These are phyloP conservation scores for Ogataea wickerhamii DNA, from an alignment of 805 yeast genomes.

Conservation along the genomic window DNA sequence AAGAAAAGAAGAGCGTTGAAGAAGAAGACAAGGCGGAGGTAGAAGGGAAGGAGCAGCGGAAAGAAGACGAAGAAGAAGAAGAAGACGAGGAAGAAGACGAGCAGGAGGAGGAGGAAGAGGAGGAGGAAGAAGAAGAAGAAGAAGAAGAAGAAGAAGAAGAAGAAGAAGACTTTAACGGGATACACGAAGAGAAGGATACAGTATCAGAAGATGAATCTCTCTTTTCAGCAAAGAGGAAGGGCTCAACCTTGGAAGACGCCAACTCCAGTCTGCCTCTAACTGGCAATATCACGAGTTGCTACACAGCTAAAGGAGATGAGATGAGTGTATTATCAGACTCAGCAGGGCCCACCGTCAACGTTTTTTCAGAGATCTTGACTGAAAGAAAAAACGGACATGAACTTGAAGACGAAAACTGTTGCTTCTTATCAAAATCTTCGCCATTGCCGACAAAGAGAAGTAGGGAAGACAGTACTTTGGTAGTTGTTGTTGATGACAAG, in stretches of 20 bases:
- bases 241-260: too few relatives aligned
- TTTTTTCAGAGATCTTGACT: too few relatives aligned
- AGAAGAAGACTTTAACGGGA: slow-evolving; percentile 4
- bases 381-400: too few relatives aligned
- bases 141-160: slow-evolving; percentile 6
- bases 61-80: slow-evolving; percentile 9
- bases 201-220: too few relatives aligned
- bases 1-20: slow-evolving; percentile 9
- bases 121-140: slow-evolving; percentile 5
- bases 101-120: slow-evolving; percentile 1
- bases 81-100: slow-evolving; percentile 4
- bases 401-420: too few relatives aligned
- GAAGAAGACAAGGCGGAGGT: slow-evolving; percentile 5
- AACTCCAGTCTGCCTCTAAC: too few relatives aligned
- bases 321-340: too few relatives aligned
- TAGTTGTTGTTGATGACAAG: slow-evolving; percentile 8
- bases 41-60: slow-evolving; percentile 5
- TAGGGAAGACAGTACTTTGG: slow-evolving; percentile 5
- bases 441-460: neutral
- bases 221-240: too few relatives aligned
- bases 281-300: too few relatives aligned
- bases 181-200: neutral
- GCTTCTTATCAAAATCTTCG: too few relatives aligned
- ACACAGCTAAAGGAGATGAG: too few relatives aligned
- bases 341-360: too few relatives aligned